Conservation (phyloP, 176 grass and related monocot genomes). For the Oryza nivara region DNA sequence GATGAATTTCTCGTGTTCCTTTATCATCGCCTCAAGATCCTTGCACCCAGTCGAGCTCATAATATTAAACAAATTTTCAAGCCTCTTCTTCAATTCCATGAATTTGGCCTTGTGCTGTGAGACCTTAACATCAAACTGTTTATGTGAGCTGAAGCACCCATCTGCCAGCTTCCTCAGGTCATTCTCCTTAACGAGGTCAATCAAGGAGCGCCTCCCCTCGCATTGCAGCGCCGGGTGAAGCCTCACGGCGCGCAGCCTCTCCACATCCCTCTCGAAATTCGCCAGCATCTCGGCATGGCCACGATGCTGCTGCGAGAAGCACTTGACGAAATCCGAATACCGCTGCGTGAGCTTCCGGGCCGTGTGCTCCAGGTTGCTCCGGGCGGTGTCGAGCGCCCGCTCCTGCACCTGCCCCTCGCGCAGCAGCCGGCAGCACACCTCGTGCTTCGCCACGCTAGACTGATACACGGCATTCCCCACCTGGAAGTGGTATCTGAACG, state of each 20-base stretch:
- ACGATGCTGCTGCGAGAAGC: conserved; percentile 79
- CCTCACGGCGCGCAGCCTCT: conserved; percentile 60
- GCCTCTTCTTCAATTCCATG: conserved; percentile 71
- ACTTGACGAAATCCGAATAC: conserved; percentile 66
- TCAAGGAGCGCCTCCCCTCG: conserved; percentile 62
- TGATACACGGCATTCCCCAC: conserved; percentile 69
- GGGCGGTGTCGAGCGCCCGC: conserved; percentile 79
- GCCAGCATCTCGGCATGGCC: conserved; percentile 57
- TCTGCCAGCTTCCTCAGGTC: conserved; percentile 65
- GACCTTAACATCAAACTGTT: conserved; percentile 75
- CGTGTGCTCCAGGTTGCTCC: conserved; percentile 81
- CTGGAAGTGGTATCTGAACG: conserved; percentile 89
- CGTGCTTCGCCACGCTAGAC: conserved; percentile 60
- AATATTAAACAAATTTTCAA: conserved; percentile 65
- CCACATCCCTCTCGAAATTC: conserved; percentile 86
- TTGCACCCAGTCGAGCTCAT: conserved; percentile 74
- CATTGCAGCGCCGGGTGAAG: conserved; percentile 67
- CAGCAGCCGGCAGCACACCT: conserved; percentile 71
- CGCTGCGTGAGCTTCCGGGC: conserved; percentile 71
- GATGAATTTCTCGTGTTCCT: conserved; percentile 70
- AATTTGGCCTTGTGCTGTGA: conserved; percentile 70
- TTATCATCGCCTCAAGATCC: conserved; percentile 79
- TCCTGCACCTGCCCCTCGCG: conserved; percentile 91
- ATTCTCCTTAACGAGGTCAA: conserved; percentile 86
- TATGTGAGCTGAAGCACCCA: conserved; percentile 72